Conservation (phyloP, 805 yeast genomes). For the Wickerhamiella azyma region DNA sequence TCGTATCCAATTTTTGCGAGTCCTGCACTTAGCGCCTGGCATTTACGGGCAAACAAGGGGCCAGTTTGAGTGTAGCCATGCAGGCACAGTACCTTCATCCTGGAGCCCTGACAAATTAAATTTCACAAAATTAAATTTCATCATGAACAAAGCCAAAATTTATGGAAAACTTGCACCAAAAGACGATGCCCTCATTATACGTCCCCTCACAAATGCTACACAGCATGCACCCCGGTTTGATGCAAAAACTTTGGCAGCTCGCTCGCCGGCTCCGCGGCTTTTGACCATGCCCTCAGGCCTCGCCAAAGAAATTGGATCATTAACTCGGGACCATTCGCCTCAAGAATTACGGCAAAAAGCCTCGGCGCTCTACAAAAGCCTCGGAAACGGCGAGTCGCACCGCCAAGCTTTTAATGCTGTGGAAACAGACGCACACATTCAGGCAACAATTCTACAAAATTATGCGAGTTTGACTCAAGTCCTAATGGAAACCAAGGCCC, state of each 20-base stretch:
- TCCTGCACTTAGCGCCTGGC: constrained; percentile 75
- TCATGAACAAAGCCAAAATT: not conserved
- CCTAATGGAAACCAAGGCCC: constrained; percentile 46
- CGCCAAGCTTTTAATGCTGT: constrained; percentile 26
- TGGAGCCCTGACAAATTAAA: not conserved
- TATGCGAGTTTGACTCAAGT: constrained; percentile 59
- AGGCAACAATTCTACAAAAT: constrained; percentile 66
- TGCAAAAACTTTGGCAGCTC: constrained; percentile 43
- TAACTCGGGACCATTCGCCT: constrained; percentile 51
- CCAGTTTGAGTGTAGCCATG: constrained; percentile 80
- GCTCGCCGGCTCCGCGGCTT: constrained; percentile 36
- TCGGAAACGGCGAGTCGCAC: constrained; percentile 43
- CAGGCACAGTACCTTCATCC: constrained; percentile 53
- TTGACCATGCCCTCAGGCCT: constrained; percentile 43
- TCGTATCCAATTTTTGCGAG: constrained; percentile 53
- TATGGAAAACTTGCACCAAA: constrained; percentile 4
- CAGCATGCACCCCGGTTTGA: constrained; percentile 31
- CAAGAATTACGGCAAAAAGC: constrained; percentile 49
- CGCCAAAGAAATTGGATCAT: constrained; percentile 45
- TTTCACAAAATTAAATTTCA: not conserved
- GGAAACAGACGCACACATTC: constrained; percentile 63
- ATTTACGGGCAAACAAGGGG: constrained; percentile 68
- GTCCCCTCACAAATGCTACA: not conserved
- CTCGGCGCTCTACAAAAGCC: constrained; percentile 37
- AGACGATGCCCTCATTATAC: constrained; percentile 8